Percentiles rank a stretch among this genome's conserved stretches.
phyloP scores from a whole-genome alignment of 2,329 filamentous ascomycete species.

The Seiridium unicorne region DNA sequence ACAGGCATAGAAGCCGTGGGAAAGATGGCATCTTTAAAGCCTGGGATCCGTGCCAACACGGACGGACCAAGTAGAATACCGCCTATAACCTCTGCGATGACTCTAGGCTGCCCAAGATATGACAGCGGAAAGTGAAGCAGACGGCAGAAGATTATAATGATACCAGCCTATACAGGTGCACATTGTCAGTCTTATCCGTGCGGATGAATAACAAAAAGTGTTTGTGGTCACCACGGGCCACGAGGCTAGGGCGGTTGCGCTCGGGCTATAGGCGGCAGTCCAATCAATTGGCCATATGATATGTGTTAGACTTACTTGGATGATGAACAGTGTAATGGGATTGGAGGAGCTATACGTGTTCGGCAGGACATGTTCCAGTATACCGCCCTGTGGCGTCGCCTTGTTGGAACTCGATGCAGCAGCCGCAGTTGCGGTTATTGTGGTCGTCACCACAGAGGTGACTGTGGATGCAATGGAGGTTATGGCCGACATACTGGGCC shows the following conservation, averaged over 20 bases:
- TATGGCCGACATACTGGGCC: neutral
- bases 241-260: neutral
- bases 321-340: slow-evolving; percentile 74
- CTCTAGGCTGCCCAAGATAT: slow-evolving; percentile 69
- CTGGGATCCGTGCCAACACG: slow-evolving; percentile 70
- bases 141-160: slow-evolving; percentile 73
- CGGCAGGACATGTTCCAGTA: slow-evolving; percentile 71
- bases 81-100: slow-evolving; percentile 76
- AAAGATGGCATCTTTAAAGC: slow-evolving; percentile 67
- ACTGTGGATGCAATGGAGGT: neutral
- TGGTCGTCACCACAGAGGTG: slow-evolving; percentile 13
- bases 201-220: neutral
- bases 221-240: neutral
- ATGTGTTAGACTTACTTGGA: slow-evolving; percentile 52
- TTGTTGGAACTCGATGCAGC: slow-evolving; percentile 23
- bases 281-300: neutral
- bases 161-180: slow-evolving; percentile 49
- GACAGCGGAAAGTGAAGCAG: slow-evolving; percentile 71
- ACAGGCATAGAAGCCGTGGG: slow-evolving; percentile 64
- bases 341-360: slow-evolving; percentile 67
- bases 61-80: slow-evolving; percentile 74
- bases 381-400: slow-evolving; percentile 50
- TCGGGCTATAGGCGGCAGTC: neutral
- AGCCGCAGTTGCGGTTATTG: slow-evolving; percentile 24
- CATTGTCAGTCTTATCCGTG: neutral